Percentiles rank a stretch among this genome's conserved stretches.
Conservation (phyloP, 257 asterid species). For the Solanum arcanum region DNA sequence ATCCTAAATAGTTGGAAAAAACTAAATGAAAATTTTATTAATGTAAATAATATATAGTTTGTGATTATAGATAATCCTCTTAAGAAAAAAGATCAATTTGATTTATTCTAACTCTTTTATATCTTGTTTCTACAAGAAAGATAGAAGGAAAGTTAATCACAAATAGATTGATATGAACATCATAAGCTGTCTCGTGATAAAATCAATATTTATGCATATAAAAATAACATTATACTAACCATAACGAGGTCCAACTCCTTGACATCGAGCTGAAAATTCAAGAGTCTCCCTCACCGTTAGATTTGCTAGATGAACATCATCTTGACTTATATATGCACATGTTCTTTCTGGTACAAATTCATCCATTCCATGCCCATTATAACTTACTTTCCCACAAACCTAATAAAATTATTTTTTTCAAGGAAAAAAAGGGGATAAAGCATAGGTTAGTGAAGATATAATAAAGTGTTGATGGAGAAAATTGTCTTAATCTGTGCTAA, state of each 20-base stretch:
- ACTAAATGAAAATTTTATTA: not conserved
- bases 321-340: conserved; percentile 55
- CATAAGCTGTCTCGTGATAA: not conserved
- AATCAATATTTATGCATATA: not conserved
- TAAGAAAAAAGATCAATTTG: not conserved
- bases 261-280: conserved; percentile 59
- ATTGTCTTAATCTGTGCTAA: not conserved
- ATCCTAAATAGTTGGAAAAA: not conserved
- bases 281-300: conserved; percentile 68
- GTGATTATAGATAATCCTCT: not conserved
- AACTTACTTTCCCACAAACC: conserved; percentile 47
- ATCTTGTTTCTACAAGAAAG: not conserved
- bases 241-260: conserved; percentile 62
- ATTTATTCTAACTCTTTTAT: not conserved
- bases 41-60: not conserved
- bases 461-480: not conserved
- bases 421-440: not conserved
- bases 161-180: not conserved
- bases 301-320: conserved; percentile 56
- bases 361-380: conserved; percentile 44
- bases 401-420: not conserved
- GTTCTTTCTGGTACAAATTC: conserved; percentile 51
- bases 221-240: conserved; percentile 24
- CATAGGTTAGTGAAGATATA: not conserved
- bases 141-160: not conserved